Evolutionary conservation across 495 filamentous ascomycete genomes (phyloP).

Genomic region (Xylaria cubensis): DNA sequence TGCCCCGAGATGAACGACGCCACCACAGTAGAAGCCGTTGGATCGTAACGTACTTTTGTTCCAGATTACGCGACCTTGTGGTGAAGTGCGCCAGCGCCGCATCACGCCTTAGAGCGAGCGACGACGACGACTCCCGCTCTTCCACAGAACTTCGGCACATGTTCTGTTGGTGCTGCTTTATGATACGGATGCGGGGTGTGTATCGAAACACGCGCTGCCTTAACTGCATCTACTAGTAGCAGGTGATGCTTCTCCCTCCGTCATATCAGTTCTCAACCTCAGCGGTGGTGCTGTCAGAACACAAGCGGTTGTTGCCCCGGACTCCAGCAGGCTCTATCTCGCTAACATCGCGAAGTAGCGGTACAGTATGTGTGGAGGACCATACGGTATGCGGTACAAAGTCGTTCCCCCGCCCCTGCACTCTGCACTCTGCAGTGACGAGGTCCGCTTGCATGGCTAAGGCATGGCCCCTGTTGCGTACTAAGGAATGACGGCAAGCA

Average conservation of each 20-base stretch:
- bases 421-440: not conserved
- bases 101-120: not conserved
- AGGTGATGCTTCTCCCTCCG: not conserved
- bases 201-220: not conserved
- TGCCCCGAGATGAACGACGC: not conserved
- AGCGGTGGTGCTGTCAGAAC: not conserved
- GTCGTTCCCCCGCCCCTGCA: slow-evolving; percentile 3
- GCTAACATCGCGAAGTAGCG: slow-evolving; percentile 15
- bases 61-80: slow-evolving; percentile 8
- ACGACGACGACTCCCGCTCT: not conserved
- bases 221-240: not conserved
- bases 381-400: slow-evolving; percentile 14
- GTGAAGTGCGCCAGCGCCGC: not conserved
- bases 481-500: slow-evolving; percentile 3
- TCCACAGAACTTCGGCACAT: not conserved
- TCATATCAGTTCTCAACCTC: slow-evolving; percentile 6
- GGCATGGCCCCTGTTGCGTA: not conserved
- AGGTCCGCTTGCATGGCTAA: not conserved
- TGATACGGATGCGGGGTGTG: not conserved
- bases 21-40: slow-evolving; percentile 2
- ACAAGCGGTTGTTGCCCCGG: not conserved
- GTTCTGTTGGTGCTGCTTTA: not conserved
- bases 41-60: slow-evolving; percentile 1
- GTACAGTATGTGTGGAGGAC: slow-evolving; percentile 15
- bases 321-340: not conserved